Percentiles rank a stretch among this genome's conserved stretches.
Conservation (phyloP, 352 stramenopile species). For the Globisporangium rhizosaccharum region DNA sequence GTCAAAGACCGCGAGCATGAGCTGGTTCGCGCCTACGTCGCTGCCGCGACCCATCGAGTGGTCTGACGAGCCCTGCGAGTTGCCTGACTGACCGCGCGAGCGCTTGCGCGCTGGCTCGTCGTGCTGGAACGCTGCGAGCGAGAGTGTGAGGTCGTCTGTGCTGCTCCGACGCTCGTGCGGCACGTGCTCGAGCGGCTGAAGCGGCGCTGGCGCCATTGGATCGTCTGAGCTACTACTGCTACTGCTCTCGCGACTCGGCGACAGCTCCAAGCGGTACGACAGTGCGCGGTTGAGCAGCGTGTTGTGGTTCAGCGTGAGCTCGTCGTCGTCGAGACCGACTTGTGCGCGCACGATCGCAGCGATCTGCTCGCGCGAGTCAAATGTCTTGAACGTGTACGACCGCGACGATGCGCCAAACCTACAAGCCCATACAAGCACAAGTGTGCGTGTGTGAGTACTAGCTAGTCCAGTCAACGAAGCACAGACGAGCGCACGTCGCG, state of each 20-base stretch:
- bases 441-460: background rate
- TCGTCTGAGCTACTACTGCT: conserved; percentile 17
- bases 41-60: conserved; percentile 21
- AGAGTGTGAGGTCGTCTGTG: conserved; percentile 30
- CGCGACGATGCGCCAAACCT: conserved; percentile 74
- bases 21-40: background rate
- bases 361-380: conserved; percentile 76
- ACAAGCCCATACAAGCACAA: background rate
- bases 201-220: conserved; percentile 23
- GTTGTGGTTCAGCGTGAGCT: conserved; percentile 67
- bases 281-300: conserved; percentile 78
- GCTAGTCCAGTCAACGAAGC: background rate
- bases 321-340: conserved; percentile 46
- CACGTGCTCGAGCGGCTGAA: conserved; percentile 18
- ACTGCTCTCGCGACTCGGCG: conserved; percentile 32
- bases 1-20: background rate
- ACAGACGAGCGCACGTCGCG: background rate
- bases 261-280: conserved; percentile 71
- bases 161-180: conserved; percentile 13
- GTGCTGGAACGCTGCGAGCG: conserved; percentile 13
- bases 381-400: conserved; percentile 79
- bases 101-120: conserved; percentile 33
- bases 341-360: conserved; percentile 43
- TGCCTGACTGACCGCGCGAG: conserved; percentile 43
- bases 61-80: conserved; percentile 48